Percentiles rank a stretch among this genome's conserved stretches.
Conservation (phyloP, 163 green algal species). For the Chloromonas sp. region DNA sequence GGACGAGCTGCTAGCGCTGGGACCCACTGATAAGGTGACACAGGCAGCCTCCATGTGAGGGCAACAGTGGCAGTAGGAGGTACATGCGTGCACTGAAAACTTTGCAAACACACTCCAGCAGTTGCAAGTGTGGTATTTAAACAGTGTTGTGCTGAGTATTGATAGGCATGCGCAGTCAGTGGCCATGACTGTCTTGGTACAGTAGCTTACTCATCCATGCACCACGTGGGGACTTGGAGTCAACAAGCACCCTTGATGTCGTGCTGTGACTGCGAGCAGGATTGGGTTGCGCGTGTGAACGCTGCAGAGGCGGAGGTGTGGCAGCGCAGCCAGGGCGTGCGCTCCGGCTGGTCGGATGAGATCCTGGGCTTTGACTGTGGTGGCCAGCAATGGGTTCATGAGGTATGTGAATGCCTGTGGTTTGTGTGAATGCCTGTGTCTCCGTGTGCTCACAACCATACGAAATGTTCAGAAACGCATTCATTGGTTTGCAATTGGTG, state of each 20-base stretch:
- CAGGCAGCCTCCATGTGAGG: too few relatives aligned
- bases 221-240: neutral
- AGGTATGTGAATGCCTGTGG: conserved; percentile 45
- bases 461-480: too few relatives aligned
- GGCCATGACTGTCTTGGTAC: neutral
- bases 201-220: neutral
- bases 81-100: too few relatives aligned
- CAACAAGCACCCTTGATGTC: neutral
- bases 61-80: too few relatives aligned
- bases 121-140: too few relatives aligned
- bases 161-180: too few relatives aligned
- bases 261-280: neutral
- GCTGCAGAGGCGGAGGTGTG: conserved; percentile 82
- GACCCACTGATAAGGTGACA: neutral
- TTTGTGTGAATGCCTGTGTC: too few relatives aligned
- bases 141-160: too few relatives aligned
- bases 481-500: too few relatives aligned
- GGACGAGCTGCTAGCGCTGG: neutral
- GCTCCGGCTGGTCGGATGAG: conserved; percentile 85
- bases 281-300: conserved; percentile 57
- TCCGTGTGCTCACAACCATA: too few relatives aligned
- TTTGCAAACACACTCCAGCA: too few relatives aligned
- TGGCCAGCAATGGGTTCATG: conserved; percentile 94
- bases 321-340: conserved; percentile 40
- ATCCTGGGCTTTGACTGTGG: conserved; percentile 97